Base-by-base conservation (phyloP, 176 grass and related monocot genomes). In the Musa troglodytarum region DNA sequence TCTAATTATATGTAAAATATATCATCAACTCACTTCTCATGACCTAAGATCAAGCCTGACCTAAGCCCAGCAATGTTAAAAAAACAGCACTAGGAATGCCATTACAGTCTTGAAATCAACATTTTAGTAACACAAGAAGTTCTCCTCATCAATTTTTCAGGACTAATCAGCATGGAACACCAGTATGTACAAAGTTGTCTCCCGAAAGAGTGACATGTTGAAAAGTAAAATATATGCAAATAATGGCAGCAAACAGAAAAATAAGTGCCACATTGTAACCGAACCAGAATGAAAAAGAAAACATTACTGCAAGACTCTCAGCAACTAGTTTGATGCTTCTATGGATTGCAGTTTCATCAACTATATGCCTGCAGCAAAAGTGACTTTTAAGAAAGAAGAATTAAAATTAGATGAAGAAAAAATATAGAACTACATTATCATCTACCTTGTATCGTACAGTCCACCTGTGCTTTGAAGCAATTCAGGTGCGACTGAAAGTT, bases 291-390 rank as follows among this genome's bases (percentile, higher is more conserved):
- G 1, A 77, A 23, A 49, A 63, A 71, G 56, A 74, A 81, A 74
- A 89, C 28, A 79, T 78, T 92, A 99, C 95, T 73, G 86, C 95
- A 72, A 99, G 90, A 80, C 84, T 89, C 83, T 94, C 88, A 71
- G 88, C 89, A 86, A 99, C 88, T 69, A 99, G 86, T 84, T 79
- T 89, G 84, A 94, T 83, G 81, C 87, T 99, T 87, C 56, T 91
- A 43, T 19, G 78, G 73, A 99, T 75, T 54, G 88, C 84, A 63
- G 89, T 81, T 8, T 84, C 85, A 83, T 89, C 83, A 34, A 75
- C 79, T 82, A 84, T 84, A 89, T 94, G 86, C 89, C 95, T 99
- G 82, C 64, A 77, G 72, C 34, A 79, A 62, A 78, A 68, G 50
- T 69, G 12, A 71, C 11, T 43, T 78, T 74, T 26, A 76, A 54